These are phyloP conservation scores for Thalassiosira hispida DNA, from an alignment of 352 stramenopile species.

Conservation along the genomic window DNA sequence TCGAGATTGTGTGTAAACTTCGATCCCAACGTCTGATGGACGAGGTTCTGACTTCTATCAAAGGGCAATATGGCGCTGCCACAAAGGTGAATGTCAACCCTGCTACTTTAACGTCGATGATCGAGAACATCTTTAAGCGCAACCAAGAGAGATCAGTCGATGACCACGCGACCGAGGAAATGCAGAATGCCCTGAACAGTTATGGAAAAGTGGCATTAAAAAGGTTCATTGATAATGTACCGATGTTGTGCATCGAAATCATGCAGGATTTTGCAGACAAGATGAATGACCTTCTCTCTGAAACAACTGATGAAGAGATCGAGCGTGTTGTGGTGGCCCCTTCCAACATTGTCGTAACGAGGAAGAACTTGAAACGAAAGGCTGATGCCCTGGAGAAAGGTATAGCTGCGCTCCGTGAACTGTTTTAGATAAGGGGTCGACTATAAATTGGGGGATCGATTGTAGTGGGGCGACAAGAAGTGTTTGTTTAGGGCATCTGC, in stretches of 20 bases:
- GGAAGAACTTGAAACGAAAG: slow-evolving; percentile 36
- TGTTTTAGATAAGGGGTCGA: neutral
- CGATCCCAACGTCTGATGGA: slow-evolving; percentile 50
- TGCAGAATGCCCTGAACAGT: slow-evolving; percentile 69
- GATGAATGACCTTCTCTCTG: slow-evolving; percentile 36
- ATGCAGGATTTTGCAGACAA: slow-evolving; percentile 46
- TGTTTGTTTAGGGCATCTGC: too few species aligned
- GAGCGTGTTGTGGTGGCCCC: slow-evolving; percentile 30
- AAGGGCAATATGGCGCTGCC: neutral
- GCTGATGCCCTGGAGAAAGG: slow-evolving; percentile 27
- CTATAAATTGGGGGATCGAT: neutral
- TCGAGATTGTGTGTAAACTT: slow-evolving; percentile 65
- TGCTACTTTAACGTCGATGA: slow-evolving; percentile 32
- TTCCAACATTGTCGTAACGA: slow-evolving; percentile 11
- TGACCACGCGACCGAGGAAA: slow-evolving; percentile 76
- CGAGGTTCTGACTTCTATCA: slow-evolving; percentile 22
- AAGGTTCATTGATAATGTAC: slow-evolving; percentile 74
- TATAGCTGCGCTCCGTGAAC: slow-evolving; percentile 14
- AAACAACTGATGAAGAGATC: slow-evolving; percentile 41
- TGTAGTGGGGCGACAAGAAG: too few species aligned
- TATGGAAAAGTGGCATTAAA: slow-evolving; percentile 76
- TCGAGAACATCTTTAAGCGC: slow-evolving; percentile 67
- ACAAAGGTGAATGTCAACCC: neutral
- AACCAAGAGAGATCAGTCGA: slow-evolving; percentile 66
- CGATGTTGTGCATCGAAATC: slow-evolving; percentile 71